Base-by-base conservation (phyloP, 2,329 filamentous ascomycete genomes). In the Aspergillus sp. region DNA sequence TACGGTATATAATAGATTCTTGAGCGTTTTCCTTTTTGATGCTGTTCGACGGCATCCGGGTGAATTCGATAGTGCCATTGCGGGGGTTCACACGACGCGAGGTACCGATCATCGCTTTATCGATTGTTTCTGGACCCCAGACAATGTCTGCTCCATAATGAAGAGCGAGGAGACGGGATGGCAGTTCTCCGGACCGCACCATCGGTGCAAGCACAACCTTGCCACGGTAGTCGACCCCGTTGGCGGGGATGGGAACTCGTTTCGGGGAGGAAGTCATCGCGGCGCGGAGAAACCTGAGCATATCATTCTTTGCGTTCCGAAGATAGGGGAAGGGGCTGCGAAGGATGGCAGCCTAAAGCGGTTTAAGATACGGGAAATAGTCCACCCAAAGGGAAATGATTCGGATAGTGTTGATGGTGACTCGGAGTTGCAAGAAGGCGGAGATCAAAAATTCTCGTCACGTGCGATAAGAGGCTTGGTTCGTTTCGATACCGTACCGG, bases 61-160 rank as follows among this genome's bases (percentile, higher is more conserved):
- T 88, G 82, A 90, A 99, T 71, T 98, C 93, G 70, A 99, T 83
- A 23, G 89, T 95, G 57, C 84, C 84, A 6, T 90, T 91, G 45
- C 83, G 80, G 17, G 88, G 81, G 75, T 98, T 96, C 65, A 90
- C 81, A 59, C 85, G 86, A 62, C 93, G 85, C 24, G 85, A 89
- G 12, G 91, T 91, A 60, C 95, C 95, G 69, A 98, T 96, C 74
- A 99, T 87, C 57, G 93, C 87, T 71, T 88, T 86, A 76, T 99
- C 95, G 67, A 99, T 88, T 4, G 93, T 98, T 75, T 99, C 95
- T 31, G 95, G 95, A 12, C 95, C 93, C 93, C 95, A 99, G 64
- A 99, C 95, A 15, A 99, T 82, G 75, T 99, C 95, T 52, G 95
- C 95, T 64, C 95, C 95, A 74, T 99, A 98, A 70, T 96, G 90